Percentiles rank a stretch among this genome's conserved stretches.
Evolutionary conservation across 352 stramenopile genomes (phyloP).

Genomic region (Globisporangium alternatum): DNA sequence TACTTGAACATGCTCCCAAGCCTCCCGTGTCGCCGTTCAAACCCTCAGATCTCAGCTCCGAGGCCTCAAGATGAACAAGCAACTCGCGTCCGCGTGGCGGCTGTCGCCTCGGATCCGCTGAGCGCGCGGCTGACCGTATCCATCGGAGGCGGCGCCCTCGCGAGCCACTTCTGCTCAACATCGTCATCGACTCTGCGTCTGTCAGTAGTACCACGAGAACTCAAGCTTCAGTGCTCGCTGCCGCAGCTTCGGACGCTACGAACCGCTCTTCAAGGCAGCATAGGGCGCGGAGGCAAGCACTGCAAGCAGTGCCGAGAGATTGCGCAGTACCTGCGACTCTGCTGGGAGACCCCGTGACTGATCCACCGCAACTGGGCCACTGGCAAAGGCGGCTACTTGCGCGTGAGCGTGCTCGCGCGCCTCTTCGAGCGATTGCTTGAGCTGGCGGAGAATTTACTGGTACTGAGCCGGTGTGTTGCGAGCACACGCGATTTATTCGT

Average conservation of each 20-base stretch:
- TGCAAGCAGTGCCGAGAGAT: neutral
- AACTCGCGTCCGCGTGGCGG: neutral
- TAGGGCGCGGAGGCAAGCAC: neutral
- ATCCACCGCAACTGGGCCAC: neutral
- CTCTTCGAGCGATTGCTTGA: neutral
- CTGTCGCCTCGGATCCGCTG: neutral
- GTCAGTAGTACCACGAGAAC: neutral
- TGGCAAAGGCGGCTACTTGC: neutral
- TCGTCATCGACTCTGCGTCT: neutral
- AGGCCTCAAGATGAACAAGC: neutral
- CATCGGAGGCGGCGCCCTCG: neutral
- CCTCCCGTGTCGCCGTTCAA: neutral
- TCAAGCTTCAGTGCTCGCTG: neutral
- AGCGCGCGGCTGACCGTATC: constrained; percentile 3
- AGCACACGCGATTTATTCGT: neutral
- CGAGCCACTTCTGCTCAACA: neutral
- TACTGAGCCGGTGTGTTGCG: neutral
- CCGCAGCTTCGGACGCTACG: neutral
- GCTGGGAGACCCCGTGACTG: neutral
- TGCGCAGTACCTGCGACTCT: neutral
- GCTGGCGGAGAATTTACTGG: neutral
- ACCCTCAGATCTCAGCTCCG: neutral
- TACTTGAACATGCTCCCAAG: neutral
- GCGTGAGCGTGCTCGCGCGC: neutral
- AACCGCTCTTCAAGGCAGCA: neutral